Conservation (phyloP, 306 rosid species). For the Pterocarpus macrocarpus region DNA sequence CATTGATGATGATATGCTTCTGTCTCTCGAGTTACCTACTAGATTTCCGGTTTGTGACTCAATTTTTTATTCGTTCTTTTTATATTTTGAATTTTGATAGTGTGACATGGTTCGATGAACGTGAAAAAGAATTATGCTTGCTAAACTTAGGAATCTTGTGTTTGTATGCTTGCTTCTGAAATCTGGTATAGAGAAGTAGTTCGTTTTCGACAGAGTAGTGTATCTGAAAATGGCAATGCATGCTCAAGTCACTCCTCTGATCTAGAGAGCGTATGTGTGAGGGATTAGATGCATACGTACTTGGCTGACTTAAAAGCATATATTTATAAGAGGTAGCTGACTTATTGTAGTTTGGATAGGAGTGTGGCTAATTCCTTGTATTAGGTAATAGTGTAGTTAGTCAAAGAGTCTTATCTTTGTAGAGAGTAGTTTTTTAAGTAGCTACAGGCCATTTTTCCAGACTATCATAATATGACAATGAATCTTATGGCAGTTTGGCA, state of each 20-base stretch:
- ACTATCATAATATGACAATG: background rate
- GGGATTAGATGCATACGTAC: background rate
- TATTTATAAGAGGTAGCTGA: background rate
- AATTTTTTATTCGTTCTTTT: background rate
- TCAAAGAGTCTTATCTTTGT: too few species aligned
- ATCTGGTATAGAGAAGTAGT: background rate
- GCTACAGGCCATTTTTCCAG: background rate
- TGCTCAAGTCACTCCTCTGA: background rate
- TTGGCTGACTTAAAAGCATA: background rate
- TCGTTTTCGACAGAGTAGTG: background rate
- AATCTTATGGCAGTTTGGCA: background rate
- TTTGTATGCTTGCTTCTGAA: background rate
- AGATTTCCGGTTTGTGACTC: slow-evolving; percentile 71
- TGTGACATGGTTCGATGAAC: background rate
- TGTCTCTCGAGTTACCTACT: slow-evolving; percentile 63
- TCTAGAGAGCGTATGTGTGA: background rate
- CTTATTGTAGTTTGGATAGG: background rate
- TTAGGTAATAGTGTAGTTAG: too few species aligned
- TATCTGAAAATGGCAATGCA: background rate
- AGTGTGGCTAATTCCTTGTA: background rate
- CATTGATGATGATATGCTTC: slow-evolving; percentile 72
- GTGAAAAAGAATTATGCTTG: background rate
- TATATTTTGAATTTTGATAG: slow-evolving; percentile 5
- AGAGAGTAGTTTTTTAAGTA: background rate
- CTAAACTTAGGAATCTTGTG: slow-evolving; percentile 6